Base-by-base conservation (phyloP, 371 early-diverging fungal genomes). In the Actinomortierella ambigua region DNA sequence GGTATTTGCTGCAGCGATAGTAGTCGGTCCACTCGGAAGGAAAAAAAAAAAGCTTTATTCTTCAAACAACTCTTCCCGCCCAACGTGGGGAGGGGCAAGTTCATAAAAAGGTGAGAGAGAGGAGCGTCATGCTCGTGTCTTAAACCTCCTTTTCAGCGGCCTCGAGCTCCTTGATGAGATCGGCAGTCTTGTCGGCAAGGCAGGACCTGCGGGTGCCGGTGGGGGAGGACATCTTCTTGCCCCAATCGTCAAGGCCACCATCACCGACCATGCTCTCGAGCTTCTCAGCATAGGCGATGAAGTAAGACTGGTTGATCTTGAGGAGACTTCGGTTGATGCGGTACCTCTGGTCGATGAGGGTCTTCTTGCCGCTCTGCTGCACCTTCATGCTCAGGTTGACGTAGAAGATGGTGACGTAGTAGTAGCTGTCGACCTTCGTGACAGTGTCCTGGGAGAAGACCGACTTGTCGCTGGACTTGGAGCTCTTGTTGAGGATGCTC, bases 401-500 rank as follows among this genome's bases (percentile, higher is more conserved):
- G 20, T 20, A 47, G 47, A 47, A 47, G 20, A 47, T 18, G 23
- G 47, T 47, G 47, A 23, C 20, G 20, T n/a, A 20, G 47, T 20
- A 18, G 9, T 9, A n/a, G 18, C 47, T 20, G 20, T 47, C 20
- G 22, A 20, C 20, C 22, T 47, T 18, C 18, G n/a, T 23, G 47
- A 47, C 20, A 18, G 47, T 47, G 22, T n/a, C n/a, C 47, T 47
- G 47, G 9, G 47, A 20, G 47, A 47, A 47, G 20, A 47, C 20
- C 2, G 22, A 14, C 47, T 18, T 47, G n/a, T 47, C 9, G 23
- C 22, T 23, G 18, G 5, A 3, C 20, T 13, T 47, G 47, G 47
- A 14, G 23, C 47, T 47, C 22, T 47, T n/a, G 47, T 47, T 47
- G 22, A 47, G 18, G 20, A 47, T 47, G 47, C 47, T 47, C 22